phyloP scores from a whole-genome alignment of 495 filamentous ascomycete species.

The Echria macrotheca region DNA sequence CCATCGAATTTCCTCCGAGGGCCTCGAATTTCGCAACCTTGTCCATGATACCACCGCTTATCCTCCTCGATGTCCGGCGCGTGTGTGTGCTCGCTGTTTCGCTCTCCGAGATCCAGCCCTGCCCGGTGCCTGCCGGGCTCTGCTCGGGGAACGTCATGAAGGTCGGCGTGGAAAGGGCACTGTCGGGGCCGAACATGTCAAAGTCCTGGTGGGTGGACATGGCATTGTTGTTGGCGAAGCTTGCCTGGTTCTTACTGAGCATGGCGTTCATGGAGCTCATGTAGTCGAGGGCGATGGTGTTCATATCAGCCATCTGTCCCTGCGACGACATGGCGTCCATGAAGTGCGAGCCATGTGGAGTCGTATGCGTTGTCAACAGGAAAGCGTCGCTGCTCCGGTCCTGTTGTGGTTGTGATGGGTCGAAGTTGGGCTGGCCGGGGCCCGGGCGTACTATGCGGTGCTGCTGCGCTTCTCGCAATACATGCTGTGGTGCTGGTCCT shows the following conservation, averaged over 20 bases:
- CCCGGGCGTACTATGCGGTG: conserved; percentile 63
- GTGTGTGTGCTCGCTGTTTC: conserved; percentile 32
- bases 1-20: conserved; percentile 27
- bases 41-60: conserved; percentile 51
- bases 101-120: conserved; percentile 43
- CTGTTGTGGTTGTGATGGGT: conserved; percentile 14
- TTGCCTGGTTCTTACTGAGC: conserved; percentile 40
- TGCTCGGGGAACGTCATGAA: conserved; percentile 40
- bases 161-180: conserved; percentile 40
- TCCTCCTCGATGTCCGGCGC: conserved; percentile 36
- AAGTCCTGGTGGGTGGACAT: conserved; percentile 31
- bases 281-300: conserved; percentile 35
- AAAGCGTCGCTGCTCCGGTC: conserved; percentile 31
- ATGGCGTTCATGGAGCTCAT: conserved; percentile 35
- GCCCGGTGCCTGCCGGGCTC: conserved; percentile 30
- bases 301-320: conserved; percentile 25
- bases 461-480: conserved; percentile 70
- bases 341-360: conserved; percentile 41
- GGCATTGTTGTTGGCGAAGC: conserved; percentile 20
- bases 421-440: conserved; percentile 27
- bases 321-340: conserved; percentile 30
- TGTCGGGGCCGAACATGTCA: conserved; percentile 35
- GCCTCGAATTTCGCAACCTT: conserved; percentile 48
- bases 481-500: conserved; percentile 57
- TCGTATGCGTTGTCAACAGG: conserved; percentile 42